These are phyloP conservation scores for Phylloporus rhodoxanthus DNA, from an alignment of 768 basidiomycete genomes.

Conservation along the genomic window DNA sequence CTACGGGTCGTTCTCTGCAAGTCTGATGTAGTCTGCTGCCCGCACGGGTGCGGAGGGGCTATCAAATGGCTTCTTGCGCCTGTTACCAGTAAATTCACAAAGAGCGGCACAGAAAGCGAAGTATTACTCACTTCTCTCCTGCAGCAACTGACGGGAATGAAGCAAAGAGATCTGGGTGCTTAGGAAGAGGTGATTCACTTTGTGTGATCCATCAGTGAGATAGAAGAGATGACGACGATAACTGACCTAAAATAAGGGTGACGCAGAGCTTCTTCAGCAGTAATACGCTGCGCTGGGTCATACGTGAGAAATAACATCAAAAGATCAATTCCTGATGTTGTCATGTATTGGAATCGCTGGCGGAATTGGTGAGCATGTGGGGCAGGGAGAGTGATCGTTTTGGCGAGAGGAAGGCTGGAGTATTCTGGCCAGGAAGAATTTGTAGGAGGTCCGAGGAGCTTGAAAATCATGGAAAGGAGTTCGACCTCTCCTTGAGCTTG, in stretches of 20 bases:
- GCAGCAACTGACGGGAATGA: slow-evolving; percentile 96
- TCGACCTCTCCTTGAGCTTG: slow-evolving; percentile 96
- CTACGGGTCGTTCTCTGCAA: slow-evolving; percentile 57
- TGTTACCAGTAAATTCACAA: slow-evolving; percentile 27
- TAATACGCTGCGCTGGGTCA: slow-evolving; percentile 80
- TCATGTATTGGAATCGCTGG: slow-evolving; percentile 81
- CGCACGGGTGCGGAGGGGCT: slow-evolving; percentile 78
- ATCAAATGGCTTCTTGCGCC: slow-evolving; percentile 70
- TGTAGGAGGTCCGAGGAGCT: slow-evolving; percentile 90
- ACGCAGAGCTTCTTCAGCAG: slow-evolving; percentile 82
- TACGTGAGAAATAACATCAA: slow-evolving; percentile 79
- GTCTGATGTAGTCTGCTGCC: slow-evolving; percentile 59
- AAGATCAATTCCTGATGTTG: slow-evolving; percentile 78
- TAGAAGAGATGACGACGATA: neutral
- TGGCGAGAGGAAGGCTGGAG: slow-evolving; percentile 69
- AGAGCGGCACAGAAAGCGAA: neutral
- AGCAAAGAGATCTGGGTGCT: slow-evolving; percentile 92
- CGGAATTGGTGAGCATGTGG: slow-evolving; percentile 73
- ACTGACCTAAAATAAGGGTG: slow-evolving; percentile 87
- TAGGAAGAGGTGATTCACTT: slow-evolving; percentile 91
- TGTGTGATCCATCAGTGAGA: slow-evolving; percentile 1
- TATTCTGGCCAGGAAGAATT: slow-evolving; percentile 84
- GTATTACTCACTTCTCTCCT: slow-evolving; percentile 73
- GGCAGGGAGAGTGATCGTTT: slow-evolving; percentile 69
- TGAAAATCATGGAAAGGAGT: slow-evolving; percentile 90